Evolutionary conservation across 441 rosid species (phyloP), one percentile per base, ranked within the genome.

Genomic region (Flueggea neowawraea): DNA sequence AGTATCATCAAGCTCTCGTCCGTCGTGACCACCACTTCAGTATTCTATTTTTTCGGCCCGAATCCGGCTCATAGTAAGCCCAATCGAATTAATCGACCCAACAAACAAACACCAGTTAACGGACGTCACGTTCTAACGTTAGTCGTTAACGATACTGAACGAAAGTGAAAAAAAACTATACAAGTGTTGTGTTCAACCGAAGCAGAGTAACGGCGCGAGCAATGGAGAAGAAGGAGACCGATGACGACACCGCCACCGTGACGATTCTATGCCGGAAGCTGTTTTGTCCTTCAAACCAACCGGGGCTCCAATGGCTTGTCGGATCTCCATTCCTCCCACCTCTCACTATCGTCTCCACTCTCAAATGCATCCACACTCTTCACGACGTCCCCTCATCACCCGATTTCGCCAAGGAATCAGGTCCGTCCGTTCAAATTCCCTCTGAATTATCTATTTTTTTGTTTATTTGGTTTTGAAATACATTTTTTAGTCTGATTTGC

Each of bases 271-370:
- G 93, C 72, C 75, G 80, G 28, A 87, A 83, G 71, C 80, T 82
- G 12, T 52, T 86, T 12, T 69, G 78, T 64, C 47, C 69, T 17
- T 65, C 59, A 41, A 74, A 71, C 55, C 84, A 80, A 61, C 70
- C 83, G 31, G 87, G 76, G 14, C 84, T 90, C 44, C 96, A 85
- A 66, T 90, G 97, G 98, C 88, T 94, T 6, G 80, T 89, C 61
- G 93, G 97, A 57, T 90, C 91, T 53, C 95, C 90, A 2, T 89
- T 89, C 67, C 78, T 76, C 59, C 84, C 88, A 16, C 84, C 89
- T 13, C 79, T 80, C 64, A 87, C 98, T 31, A 72, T 94, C 69
- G 69, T 84, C 67, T 90, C 98, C 71, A 79, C 94, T 68, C 65
- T 89, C 70, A 75, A 80, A 68, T 94, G 89, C 76, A 80, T 89